phyloP scores from a whole-genome alignment of 768 basidiomycete genomes.

The Pulveroboletus sp. region DNA sequence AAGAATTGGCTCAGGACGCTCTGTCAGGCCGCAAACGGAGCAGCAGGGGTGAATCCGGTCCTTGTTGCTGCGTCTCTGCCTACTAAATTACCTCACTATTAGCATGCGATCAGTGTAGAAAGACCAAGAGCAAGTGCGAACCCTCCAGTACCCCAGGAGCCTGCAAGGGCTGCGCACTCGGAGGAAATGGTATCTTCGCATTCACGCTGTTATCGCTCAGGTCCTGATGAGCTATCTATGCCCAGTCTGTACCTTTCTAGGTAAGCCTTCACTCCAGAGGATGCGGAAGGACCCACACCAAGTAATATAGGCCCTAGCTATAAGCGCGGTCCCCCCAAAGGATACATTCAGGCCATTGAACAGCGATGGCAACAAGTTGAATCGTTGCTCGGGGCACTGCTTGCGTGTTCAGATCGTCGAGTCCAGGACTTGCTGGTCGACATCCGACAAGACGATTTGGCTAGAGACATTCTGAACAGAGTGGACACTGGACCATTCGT shows the following conservation, averaged over 20 bases:
- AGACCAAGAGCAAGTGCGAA: constrained; percentile 87
- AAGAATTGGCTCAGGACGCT: constrained; percentile 44
- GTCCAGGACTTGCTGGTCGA: constrained; percentile 63
- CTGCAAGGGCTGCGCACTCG: constrained; percentile 63
- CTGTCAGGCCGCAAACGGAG: constrained; percentile 55
- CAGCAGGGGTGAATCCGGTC: constrained; percentile 50
- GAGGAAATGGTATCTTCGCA: constrained; percentile 46
- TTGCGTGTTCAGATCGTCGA: constrained; percentile 66
- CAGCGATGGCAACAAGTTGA: constrained; percentile 91
- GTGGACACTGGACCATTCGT: constrained; percentile 84
- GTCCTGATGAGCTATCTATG: constrained; percentile 18
- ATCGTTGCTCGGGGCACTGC: constrained; percentile 78
- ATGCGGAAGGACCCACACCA: background rate
- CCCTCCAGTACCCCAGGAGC: constrained; percentile 44
- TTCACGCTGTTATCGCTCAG: background rate
- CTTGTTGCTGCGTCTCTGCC: constrained; percentile 1
- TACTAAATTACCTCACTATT: constrained; percentile 15
- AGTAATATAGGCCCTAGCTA: constrained; percentile 61
- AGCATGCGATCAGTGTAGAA: constrained; percentile 88
- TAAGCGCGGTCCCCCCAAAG: constrained; percentile 84
- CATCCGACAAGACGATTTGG: constrained; percentile 69
- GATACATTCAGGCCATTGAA: constrained; percentile 92
- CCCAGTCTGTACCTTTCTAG: constrained; percentile 65
- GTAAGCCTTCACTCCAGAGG: constrained; percentile 28
- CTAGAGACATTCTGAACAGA: constrained; percentile 70